Base-by-base conservation (phyloP, 2,329 filamentous ascomycete genomes). In the Emergomyces orientalis region DNA sequence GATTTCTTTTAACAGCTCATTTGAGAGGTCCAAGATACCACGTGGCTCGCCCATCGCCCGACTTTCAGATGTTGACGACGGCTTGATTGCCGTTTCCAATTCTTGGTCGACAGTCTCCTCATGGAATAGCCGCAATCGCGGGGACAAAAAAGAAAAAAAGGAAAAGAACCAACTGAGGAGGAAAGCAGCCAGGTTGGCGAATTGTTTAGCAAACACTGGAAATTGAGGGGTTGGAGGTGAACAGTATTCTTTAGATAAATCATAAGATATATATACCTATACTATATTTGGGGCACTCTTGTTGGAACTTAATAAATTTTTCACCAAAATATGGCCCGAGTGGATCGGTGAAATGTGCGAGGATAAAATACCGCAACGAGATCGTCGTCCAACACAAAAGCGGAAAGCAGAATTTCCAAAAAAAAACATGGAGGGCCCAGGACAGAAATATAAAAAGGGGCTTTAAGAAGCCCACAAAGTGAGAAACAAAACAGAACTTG, bases 1-100 rank as follows among this genome's bases (percentile, higher is more conserved):
- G 32, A 83, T 80, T 62, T 78, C 76, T 64, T 75, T 76, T 51
- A 83, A 73, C 59, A 83, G 72, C 68, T 83, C 81, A 67, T 80
- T 80, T 64, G 79, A 79, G 22, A 72, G 64, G 37, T 60, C 63
- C 49, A 69, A 61, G 32, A 71, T 64, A 45, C 64, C 62, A 25
- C 52, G 54, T 47, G 65, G 68, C 56, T 65, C 62, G 56, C 67
- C 64, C 69, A 71, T 71, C 49, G 49, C 62, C 57, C 37, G 32
- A 13, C 22, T 58, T 47, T 45, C 39, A 45, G 56, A 59, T 43
- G 41, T 55, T 32, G 56, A 63, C 52, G 60, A 59, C 62, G 60
- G 59, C 62, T 55, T 57, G 51, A 30, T 45, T 58, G 64, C 63
- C 61, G 62, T 57, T 63, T 63, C 41, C 52, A 43, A 41, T 45